These are phyloP conservation scores for Hyaloscypha hepaticicola DNA, from an alignment of 495 filamentous ascomycete genomes.

Conservation along the genomic window DNA sequence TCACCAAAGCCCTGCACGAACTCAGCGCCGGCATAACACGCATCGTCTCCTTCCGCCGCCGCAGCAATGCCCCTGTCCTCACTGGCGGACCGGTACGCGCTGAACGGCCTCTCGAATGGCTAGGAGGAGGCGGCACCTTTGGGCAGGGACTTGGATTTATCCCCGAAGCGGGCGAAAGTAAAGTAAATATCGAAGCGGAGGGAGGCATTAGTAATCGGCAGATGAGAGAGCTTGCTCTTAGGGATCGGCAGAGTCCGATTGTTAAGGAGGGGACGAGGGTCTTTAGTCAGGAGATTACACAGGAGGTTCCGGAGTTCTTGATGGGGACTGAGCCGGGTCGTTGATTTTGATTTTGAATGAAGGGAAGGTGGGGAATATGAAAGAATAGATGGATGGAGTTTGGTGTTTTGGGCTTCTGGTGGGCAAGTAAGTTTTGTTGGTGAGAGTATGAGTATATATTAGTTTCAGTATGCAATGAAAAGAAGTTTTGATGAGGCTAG, in stretches of 20 bases:
- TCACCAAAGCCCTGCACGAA: constrained; percentile 12
- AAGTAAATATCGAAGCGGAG: constrained; percentile 1
- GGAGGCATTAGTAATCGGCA: constrained; percentile 6
- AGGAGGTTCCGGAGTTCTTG: neutral
- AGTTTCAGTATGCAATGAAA: neutral
- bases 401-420: neutral
- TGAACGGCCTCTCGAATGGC: neutral
- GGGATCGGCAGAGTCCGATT: neutral
- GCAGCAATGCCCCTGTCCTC: neutral
- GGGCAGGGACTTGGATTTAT: constrained; percentile 18
- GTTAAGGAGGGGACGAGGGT: neutral
- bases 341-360: no score
- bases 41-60: neutral
- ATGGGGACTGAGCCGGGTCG: neutral
- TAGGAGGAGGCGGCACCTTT: neutral
- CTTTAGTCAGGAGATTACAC: neutral
- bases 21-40: neutral
- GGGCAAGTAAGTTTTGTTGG: neutral
- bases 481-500: neutral
- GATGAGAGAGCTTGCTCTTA: constrained; percentile 2
- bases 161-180: constrained; percentile 25
- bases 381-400: neutral
- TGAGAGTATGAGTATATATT: neutral
- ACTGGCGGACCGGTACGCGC: constrained; percentile 5
- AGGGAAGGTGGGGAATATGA: neutral